Conservation (phyloP, 805 yeast species). For the Kluyveromyces starmeri region DNA sequence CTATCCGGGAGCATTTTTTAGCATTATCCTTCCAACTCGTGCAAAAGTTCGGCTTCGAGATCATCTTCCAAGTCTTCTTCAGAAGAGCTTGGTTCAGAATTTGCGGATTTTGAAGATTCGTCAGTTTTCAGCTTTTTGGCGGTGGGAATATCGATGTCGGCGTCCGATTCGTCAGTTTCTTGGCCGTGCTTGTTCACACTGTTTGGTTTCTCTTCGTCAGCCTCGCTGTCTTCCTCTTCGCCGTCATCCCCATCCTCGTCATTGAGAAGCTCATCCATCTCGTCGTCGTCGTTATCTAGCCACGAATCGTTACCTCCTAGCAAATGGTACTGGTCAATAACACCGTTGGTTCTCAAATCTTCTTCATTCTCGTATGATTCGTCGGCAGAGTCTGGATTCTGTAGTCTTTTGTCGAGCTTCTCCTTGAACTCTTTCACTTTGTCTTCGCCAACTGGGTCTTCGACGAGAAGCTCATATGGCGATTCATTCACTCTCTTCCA, state of each 20-base stretch:
- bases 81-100: neutral
- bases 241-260: constrained; percentile 18
- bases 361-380: constrained; percentile 29
- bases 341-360: constrained; percentile 7
- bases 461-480: constrained; percentile 47
- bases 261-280: constrained; percentile 25
- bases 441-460: constrained; percentile 36
- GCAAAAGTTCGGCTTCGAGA: constrained; percentile 25
- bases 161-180: constrained; percentile 1
- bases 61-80: constrained; percentile 21
- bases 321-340: constrained; percentile 14
- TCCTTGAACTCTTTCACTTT: constrained; percentile 30
- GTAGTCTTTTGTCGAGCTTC: constrained; percentile 28
- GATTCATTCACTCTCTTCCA: constrained; percentile 68
- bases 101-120: neutral
- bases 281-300: constrained; percentile 28
- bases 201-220: constrained; percentile 1
- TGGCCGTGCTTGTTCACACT: constrained; percentile 1
- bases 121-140: constrained; percentile 1
- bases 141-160: constrained; percentile 3
- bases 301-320: constrained; percentile 27
- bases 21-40: constrained; percentile 20
- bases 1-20: neutral
- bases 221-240: constrained; percentile 9
- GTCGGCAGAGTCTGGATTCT: constrained; percentile 27